Conservation (phyloP, 2,329 filamentous ascomycete species). For the Pseudogymnoascus pannorum region DNA sequence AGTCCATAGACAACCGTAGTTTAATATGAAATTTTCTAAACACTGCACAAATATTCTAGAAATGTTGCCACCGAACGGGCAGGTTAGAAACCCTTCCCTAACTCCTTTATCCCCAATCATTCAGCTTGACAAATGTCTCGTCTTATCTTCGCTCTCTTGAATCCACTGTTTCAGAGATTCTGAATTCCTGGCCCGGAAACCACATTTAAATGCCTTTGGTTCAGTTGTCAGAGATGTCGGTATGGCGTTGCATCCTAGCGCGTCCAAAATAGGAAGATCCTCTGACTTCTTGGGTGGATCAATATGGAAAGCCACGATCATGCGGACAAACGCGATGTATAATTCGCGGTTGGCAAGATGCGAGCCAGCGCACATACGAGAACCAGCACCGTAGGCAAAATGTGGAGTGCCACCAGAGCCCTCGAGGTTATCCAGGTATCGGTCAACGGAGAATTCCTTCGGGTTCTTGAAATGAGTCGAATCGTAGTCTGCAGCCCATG, state of each 20-base stretch:
- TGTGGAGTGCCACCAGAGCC: constrained; percentile 49
- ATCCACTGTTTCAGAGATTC: constrained; percentile 45
- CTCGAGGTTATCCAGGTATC: constrained; percentile 50
- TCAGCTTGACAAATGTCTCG: constrained; percentile 10
- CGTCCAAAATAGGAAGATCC: constrained; percentile 47
- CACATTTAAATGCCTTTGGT: constrained; percentile 55
- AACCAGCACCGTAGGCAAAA: constrained; percentile 56
- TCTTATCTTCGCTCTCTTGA: constrained; percentile 30
- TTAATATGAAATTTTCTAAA: neutral
- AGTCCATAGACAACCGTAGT: neutral
- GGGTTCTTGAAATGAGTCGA: constrained; percentile 58
- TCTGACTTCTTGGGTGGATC: constrained; percentile 37
- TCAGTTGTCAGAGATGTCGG: constrained; percentile 54
- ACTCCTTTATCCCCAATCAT: neutral
- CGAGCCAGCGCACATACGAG: constrained; percentile 55
- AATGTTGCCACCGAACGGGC: neutral
- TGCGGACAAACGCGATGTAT: constrained; percentile 51
- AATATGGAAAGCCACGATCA: constrained; percentile 53
- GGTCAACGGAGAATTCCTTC: constrained; percentile 58
- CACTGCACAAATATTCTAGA: neutral
- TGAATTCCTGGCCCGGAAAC: constrained; percentile 43
- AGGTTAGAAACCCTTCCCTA: neutral
- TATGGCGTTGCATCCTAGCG: constrained; percentile 49
- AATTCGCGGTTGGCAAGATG: constrained; percentile 58
- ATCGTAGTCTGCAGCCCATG: constrained; percentile 70